phyloP scores from a whole-genome alignment of 306 rosid genomes.

The Prunus armeniaca region DNA sequence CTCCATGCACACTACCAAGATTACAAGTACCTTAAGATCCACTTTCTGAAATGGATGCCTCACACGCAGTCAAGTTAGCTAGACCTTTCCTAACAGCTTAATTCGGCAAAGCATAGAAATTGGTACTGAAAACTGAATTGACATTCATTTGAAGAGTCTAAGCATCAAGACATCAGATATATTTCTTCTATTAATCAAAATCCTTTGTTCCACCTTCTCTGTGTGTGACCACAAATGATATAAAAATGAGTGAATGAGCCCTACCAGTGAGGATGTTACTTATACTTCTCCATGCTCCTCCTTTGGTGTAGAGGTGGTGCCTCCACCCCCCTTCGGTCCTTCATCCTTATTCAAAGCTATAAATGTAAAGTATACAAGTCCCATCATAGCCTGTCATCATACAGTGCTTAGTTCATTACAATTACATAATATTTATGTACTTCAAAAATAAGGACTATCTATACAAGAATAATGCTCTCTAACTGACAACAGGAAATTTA shows the following conservation, averaged over 20 bases:
- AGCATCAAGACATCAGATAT: neutral
- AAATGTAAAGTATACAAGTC: constrained; percentile 78
- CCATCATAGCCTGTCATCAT: constrained; percentile 70
- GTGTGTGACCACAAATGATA: constrained; percentile 7
- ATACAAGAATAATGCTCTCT: neutral
- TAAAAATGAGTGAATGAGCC: constrained; percentile 34
- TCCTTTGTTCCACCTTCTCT: constrained; percentile 29
- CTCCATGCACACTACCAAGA: neutral
- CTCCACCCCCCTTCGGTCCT: constrained; percentile 48
- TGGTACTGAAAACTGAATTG: neutral
- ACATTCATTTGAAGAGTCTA: neutral
- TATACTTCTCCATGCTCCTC: constrained; percentile 78
- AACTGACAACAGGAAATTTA: neutral
- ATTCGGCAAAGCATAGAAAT: neutral
- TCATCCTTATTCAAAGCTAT: constrained; percentile 81
- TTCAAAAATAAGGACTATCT: neutral
- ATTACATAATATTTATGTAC: neutral
- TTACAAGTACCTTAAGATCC: neutral
- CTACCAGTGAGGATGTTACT: constrained; percentile 39
- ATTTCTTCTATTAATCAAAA: constrained; percentile 22
- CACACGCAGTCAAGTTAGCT: neutral
- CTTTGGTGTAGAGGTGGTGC: constrained; percentile 31
- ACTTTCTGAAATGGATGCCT: neutral
- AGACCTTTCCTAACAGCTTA: neutral
- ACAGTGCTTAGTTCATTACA: constrained; percentile 1